Percentiles rank a stretch among this genome's conserved stretches.
Evolutionary conservation across 331 rosid species (phyloP).

Genomic region (Rosa hybrid): DNA sequence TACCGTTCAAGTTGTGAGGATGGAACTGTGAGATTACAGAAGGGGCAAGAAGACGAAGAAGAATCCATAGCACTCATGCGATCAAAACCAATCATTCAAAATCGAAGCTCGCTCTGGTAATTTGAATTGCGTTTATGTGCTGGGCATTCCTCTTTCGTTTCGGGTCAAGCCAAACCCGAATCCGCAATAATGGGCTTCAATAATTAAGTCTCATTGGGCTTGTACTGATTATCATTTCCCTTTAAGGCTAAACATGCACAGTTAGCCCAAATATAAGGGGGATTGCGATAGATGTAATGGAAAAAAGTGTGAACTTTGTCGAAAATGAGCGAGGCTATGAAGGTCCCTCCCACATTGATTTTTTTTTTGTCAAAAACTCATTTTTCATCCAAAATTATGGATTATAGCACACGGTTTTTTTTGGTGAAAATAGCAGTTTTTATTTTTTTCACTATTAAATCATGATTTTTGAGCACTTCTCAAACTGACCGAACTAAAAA

Average conservation of each 20-base stretch:
- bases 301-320: background rate
- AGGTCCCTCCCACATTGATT: background rate
- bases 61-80: slow-evolving; percentile 31
- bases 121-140: background rate
- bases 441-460: background rate
- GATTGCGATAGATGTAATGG: no score
- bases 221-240: background rate
- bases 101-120: background rate
- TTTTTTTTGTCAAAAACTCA: background rate
- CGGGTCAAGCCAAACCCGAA: background rate
- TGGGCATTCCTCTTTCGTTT: background rate
- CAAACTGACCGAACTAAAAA: background rate
- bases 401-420: background rate
- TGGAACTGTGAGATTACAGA: slow-evolving; percentile 55
- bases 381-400: background rate
- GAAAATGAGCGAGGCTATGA: background rate
- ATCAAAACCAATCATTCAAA: background rate
- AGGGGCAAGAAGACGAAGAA: slow-evolving; percentile 54
- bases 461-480: background rate
- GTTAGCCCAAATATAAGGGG: background rate
- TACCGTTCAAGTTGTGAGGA: slow-evolving; percentile 69
- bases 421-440: background rate
- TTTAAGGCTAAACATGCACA: background rate
- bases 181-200: background rate
- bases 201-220: background rate